Conservation (phyloP, 768 basidiomycete species). For the Hirschioporus abietinus region DNA sequence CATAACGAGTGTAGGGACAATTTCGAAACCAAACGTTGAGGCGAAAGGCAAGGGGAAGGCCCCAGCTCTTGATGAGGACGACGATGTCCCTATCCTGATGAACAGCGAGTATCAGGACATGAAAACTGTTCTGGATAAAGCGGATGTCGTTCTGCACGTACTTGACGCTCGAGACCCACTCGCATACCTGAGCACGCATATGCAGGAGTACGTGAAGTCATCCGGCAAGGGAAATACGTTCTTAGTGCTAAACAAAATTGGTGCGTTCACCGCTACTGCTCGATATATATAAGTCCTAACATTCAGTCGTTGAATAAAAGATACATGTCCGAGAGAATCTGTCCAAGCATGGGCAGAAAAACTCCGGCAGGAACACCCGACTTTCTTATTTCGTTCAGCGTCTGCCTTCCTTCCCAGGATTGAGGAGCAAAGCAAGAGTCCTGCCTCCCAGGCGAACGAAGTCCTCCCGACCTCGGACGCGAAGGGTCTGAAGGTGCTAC, state of each 20-base stretch:
- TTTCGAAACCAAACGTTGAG: constrained; percentile 28
- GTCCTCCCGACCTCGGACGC: constrained; percentile 47
- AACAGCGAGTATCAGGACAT: constrained; percentile 61
- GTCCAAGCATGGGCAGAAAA: constrained; percentile 61
- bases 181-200: constrained; percentile 55
- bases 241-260: constrained; percentile 84
- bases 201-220: constrained; percentile 51
- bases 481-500: constrained; percentile 50
- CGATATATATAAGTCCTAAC: no score
- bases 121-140: constrained; percentile 61
- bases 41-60: constrained; percentile 20
- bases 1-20: constrained; percentile 37
- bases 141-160: constrained; percentile 76
- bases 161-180: constrained; percentile 83
- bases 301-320: no score
- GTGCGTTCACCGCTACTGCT: constrained; percentile 36
- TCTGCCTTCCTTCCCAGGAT: constrained; percentile 54
- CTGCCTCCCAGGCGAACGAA: constrained; percentile 31
- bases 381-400: constrained; percentile 69
- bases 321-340: constrained; percentile 74
- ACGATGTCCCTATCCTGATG: constrained; percentile 54
- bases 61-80: constrained; percentile 37
- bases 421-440: constrained; percentile 16
- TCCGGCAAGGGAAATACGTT: constrained; percentile 43
- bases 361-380: constrained; percentile 55